These are phyloP conservation scores for Penicillium sp. DNA, from an alignment of 2,329 filamentous ascomycete species.

Conservation along the genomic window DNA sequence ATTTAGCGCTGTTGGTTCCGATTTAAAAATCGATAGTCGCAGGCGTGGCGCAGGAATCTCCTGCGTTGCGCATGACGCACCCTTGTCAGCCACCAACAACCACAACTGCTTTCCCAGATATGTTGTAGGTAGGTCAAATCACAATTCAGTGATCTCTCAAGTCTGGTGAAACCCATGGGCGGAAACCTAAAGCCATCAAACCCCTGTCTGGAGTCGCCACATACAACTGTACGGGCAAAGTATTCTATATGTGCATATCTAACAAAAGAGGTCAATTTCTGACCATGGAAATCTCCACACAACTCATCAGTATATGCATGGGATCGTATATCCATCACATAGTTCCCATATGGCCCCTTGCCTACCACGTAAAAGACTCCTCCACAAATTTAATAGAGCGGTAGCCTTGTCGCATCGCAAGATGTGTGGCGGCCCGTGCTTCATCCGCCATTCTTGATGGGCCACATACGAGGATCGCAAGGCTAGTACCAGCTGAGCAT, in stretches of 20 bases:
- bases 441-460: constrained; percentile 49
- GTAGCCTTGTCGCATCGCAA: constrained; percentile 36
- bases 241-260: background rate
- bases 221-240: background rate
- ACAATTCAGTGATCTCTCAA: background rate
- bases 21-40: constrained; percentile 10
- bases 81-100: constrained; percentile 2
- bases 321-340: constrained; percentile 1
- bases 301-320: background rate
- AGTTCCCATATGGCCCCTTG: background rate
- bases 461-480: constrained; percentile 48
- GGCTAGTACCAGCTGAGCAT: constrained; percentile 25
- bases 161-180: background rate
- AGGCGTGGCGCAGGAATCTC: constrained; percentile 9
- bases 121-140: background rate
- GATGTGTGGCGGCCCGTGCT: constrained; percentile 42
- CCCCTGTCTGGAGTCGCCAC: background rate
- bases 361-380: constrained; percentile 46
- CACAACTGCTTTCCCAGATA: background rate
- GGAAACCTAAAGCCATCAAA: background rate
- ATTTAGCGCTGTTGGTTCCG: background rate
- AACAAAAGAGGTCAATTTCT: background rate
- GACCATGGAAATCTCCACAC: background rate
- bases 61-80: constrained; percentile 11
- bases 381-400: constrained; percentile 47